Evolutionary conservation across 495 filamentous ascomycete species (phyloP).

Genomic region (Lasiosphaeria miniovina): DNA sequence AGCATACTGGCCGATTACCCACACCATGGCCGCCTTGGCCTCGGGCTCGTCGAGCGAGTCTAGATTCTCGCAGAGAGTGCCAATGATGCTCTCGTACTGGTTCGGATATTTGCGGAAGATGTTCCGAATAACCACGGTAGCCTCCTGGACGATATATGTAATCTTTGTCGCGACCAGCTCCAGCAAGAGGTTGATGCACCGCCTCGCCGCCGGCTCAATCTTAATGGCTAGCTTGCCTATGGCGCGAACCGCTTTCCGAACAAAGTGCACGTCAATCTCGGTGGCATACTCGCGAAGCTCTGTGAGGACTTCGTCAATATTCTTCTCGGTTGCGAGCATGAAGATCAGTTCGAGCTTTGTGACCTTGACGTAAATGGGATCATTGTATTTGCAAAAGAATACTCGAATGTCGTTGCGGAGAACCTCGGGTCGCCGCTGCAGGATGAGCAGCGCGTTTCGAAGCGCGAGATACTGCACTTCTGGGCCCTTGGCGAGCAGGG

Average conservation of each 20-base stretch:
- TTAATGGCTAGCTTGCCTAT: constrained; percentile 99
- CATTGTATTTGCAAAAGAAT: constrained; percentile 99
- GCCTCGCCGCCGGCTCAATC: constrained; percentile 87
- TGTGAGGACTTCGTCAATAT: constrained; percentile 92
- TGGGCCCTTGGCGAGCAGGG: constrained; percentile 89
- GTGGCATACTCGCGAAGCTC: constrained; percentile 97
- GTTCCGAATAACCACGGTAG: constrained; percentile 98
- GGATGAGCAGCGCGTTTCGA: constrained; percentile 88
- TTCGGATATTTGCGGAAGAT: constrained; percentile 99
- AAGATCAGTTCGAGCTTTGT: constrained; percentile 98
- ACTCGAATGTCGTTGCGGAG: constrained; percentile 95
- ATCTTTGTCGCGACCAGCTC: constrained; percentile 97
- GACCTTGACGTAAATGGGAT: constrained; percentile 99
- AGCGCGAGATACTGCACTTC: constrained; percentile 97
- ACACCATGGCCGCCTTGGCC: constrained; percentile 98
- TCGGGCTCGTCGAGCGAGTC: constrained; percentile 98
- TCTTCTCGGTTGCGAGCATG: constrained; percentile 95
- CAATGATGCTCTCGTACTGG: constrained; percentile 96
- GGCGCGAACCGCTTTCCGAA: constrained; percentile 93
- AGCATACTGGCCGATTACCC: constrained; percentile 98
- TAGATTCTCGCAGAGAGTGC: constrained; percentile 89
- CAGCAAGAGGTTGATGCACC: constrained; percentile 88
- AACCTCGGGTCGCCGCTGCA: constrained; percentile 91
- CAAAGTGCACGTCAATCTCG: constrained; percentile 98
- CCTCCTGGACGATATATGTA: constrained; percentile 99